These are phyloP conservation scores for Gynandropsis gynandra DNA, from an alignment of 345 rosid genomes.

Conservation along the genomic window DNA sequence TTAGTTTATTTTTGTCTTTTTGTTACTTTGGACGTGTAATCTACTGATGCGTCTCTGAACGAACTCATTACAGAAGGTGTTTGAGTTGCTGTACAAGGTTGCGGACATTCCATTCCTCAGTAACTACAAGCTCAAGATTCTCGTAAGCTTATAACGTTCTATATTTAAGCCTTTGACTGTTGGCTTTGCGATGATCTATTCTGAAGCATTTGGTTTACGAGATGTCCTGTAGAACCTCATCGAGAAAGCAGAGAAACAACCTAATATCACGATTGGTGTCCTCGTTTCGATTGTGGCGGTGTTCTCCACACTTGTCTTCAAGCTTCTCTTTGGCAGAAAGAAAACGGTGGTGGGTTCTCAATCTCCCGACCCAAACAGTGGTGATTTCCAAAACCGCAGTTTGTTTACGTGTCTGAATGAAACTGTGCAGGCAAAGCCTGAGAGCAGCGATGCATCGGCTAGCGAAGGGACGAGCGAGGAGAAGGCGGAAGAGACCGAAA, in stretches of 20 bases:
- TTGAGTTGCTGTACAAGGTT: slow-evolving; percentile 46
- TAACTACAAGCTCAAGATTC: slow-evolving; percentile 34
- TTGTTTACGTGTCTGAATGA: not conserved
- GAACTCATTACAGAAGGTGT: slow-evolving; percentile 27
- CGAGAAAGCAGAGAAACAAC: slow-evolving; percentile 53
- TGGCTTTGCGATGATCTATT: not conserved
- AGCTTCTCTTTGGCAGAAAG: slow-evolving; percentile 50
- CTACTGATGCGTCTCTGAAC: not conserved
- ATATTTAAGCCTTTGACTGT: not conserved
- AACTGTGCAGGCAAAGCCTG: slow-evolving; percentile 26
- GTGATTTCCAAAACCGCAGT: not conserved
- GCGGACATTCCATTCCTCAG: slow-evolving; percentile 54
- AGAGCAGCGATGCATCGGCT: slow-evolving; percentile 24
- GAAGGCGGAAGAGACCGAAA: slow-evolving; percentile 30
- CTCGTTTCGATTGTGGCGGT: slow-evolving; percentile 33
- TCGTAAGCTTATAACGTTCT: slow-evolving; percentile 25
- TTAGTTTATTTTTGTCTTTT: not conserved
- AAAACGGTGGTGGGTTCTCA: slow-evolving; percentile 23
- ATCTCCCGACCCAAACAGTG: not conserved
- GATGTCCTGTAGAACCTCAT: slow-evolving; percentile 33
- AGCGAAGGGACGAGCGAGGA: slow-evolving; percentile 32
- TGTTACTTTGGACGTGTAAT: not conserved
- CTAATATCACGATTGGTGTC: slow-evolving; percentile 41
- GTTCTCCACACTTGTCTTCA: slow-evolving; percentile 25
- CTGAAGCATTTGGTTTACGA: too few relatives aligned